Base-by-base conservation (phyloP, 352 stramenopile genomes). In the Globisporangium paddicum region DNA sequence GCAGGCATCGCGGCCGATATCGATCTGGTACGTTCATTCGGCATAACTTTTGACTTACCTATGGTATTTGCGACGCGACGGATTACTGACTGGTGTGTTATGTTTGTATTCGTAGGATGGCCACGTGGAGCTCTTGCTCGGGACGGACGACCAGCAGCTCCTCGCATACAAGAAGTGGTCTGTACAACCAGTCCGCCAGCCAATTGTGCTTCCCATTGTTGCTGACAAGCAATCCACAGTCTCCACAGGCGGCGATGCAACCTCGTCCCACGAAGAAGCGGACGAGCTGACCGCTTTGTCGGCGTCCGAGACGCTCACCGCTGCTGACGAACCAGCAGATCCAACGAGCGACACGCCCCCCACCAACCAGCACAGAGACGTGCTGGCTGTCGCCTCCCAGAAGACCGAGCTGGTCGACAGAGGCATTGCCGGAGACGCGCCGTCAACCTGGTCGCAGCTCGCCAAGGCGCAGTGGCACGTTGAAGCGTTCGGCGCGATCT, bases 401-500 rank as follows among this genome's bases (percentile, higher is more conserved):
- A 3, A 54, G 18, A 3, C 18, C 10, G n/a, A 14, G 9, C n/a
- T 26, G 19, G n/a, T 21, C 28, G 18, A 25, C 11, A n/a, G 38
- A 23, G 25, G 34, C 30, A n/a, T 38, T 13, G 47, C 5, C 21
- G 18, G 4, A 13, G 18, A n/a, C 18, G 32, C 10, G 16, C 10
- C 47, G n/a, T 42, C 28, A 10, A 42, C 5, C 11, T 90, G 81
- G 81, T 45, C 63, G 8, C 56, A 67, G 37, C 30, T 85, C 28
- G 32, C 65, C 1, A 42, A 55, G 7, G 41, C 55, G 1, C 35
- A 63, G 9, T 89, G 77, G 75, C 54, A 79, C 41, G 53, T 93
- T 34, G 64, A 87, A 19, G 75, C 67, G 0, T 89, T 89, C 51
- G 82, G 82, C 0, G 59, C 70, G 34, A 79, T 93, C 63, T 93